Base-by-base conservation (phyloP, 2,329 filamentous ascomycete genomes). In the Penicillium sclerotiorum region DNA sequence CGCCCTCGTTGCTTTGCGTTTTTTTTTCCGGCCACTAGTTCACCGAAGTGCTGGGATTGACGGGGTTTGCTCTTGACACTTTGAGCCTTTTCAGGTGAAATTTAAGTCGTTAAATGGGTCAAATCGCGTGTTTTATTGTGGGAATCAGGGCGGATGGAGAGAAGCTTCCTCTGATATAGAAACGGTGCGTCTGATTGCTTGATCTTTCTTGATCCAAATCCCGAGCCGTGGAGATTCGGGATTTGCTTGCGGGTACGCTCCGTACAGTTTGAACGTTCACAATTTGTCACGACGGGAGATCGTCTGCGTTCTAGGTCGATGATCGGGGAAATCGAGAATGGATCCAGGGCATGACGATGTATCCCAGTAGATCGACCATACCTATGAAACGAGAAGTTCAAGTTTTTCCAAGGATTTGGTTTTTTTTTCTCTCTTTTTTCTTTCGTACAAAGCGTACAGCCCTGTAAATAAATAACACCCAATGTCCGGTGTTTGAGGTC, bases 221-320 rank as follows among this genome's bases (percentile, higher is more conserved):
- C 68, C 68, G 68, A 64, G 46, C 47, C 47, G 49, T 56, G 43
- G 48, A 47, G 45, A 47, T 57, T 63, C 67, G 67, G 68, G 68
- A 63, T 70, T 69, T 70, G 67, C 50, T 61, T 56, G 45, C 43
- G 44, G 46, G 41, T 38, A 30, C 45, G 44, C 37, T 35, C 37
- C 40, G n/a, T n/a, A n/a, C n/a, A n/a, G n/a, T n/a, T n/a, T n/a
- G n/a, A 49, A 47, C 38, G 27, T 23, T 40, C 44, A 41, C 45
- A 48, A 57, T 55, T 50, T 53, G 50, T 52, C 50, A 50, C 44
- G 32, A 41, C 30, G 43, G 32, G 32, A 8, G 23, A 25, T 22
- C 32, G n/a, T 23, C 20, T 37, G 20, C 38, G 32, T 35, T 32
- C 33, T 30, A 21, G 13, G 23, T 23, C n/a, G 37, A 20, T 3